A percentile compares a stretch with the other conserved stretches of the same genome.
Evolutionary conservation across 371 early-diverging fungal species (phyloP).

Genomic region (Circinella minor): DNA sequence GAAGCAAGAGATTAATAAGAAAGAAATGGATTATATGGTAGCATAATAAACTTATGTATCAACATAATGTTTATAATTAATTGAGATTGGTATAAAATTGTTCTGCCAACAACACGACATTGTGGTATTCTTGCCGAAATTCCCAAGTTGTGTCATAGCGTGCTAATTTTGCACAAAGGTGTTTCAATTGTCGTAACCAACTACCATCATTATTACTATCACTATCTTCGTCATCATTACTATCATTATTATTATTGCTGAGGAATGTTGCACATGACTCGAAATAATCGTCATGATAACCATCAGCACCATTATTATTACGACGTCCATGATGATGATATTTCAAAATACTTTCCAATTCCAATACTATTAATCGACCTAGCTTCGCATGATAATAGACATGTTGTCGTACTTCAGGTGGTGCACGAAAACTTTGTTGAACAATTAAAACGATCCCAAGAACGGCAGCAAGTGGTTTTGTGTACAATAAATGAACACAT

Average conservation of each 20-base stretch:
- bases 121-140: constrained; percentile 42
- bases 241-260: neutral
- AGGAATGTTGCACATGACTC: neutral
- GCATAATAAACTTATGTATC: no score
- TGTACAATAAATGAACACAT: constrained; percentile 15
- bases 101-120: constrained; percentile 37
- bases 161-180: constrained; percentile 30
- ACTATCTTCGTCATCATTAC: neutral
- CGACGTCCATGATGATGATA: constrained; percentile 9
- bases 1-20: no score
- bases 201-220: neutral
- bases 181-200: constrained; percentile 33
- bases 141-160: constrained; percentile 48
- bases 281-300: neutral
- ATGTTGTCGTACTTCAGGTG: constrained; percentile 45
- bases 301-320: no score
- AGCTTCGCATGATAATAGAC: constrained; percentile 41
- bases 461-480: constrained; percentile 22
- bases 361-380: constrained; percentile 40
- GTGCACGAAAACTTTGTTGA: constrained; percentile 33
- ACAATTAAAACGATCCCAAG: constrained; percentile 34
- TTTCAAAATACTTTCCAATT: constrained; percentile 39
- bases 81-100: constrained; percentile 17
- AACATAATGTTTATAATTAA: neutral
- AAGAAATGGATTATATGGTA: no score